These are phyloP conservation scores for Nakazawaea pomicola DNA, from an alignment of 805 yeast species.

Conservation along the genomic window DNA sequence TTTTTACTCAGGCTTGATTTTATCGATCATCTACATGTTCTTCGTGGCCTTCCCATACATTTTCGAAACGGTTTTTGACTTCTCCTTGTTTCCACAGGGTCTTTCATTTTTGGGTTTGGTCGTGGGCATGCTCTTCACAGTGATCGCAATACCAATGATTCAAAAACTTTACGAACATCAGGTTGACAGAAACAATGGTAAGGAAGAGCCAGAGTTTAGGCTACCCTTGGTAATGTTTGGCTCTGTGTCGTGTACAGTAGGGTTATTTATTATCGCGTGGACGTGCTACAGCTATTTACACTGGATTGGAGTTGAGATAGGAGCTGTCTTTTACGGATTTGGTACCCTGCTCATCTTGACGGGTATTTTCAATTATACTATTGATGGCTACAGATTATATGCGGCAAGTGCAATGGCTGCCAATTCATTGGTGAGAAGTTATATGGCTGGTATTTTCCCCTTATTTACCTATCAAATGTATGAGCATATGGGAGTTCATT, in stretches of 20 bases:
- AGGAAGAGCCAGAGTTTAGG: constrained; percentile 50
- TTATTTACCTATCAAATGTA: constrained; percentile 56
- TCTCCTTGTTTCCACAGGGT: constrained; percentile 51
- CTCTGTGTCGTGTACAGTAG: constrained; percentile 43
- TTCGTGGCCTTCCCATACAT: constrained; percentile 64
- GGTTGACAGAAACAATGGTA: constrained; percentile 34
- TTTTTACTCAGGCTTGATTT: constrained; percentile 49
- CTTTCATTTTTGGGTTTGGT: constrained; percentile 59
- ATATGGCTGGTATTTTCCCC: constrained; percentile 54
- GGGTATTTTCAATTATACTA: constrained; percentile 34
- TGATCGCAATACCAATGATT: constrained; percentile 26
- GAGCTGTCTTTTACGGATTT: constrained; percentile 34
- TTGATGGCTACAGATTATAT: constrained; percentile 40
- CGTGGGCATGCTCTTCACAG: constrained; percentile 44
- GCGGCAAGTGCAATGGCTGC: constrained; percentile 50
- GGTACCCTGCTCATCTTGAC: constrained; percentile 39
- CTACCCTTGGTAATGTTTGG: constrained; percentile 57
- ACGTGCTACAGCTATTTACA: constrained; percentile 44
- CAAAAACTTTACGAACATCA: constrained; percentile 29
- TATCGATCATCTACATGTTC: constrained; percentile 60
- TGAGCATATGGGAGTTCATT: constrained; percentile 46
- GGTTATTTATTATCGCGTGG: constrained; percentile 59
- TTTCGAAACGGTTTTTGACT: constrained; percentile 46
- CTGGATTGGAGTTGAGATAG: constrained; percentile 50
- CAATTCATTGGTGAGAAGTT: constrained; percentile 46